Base-by-base conservation (phyloP, 2,329 filamentous ascomycete genomes). In the Fusarium udum region DNA sequence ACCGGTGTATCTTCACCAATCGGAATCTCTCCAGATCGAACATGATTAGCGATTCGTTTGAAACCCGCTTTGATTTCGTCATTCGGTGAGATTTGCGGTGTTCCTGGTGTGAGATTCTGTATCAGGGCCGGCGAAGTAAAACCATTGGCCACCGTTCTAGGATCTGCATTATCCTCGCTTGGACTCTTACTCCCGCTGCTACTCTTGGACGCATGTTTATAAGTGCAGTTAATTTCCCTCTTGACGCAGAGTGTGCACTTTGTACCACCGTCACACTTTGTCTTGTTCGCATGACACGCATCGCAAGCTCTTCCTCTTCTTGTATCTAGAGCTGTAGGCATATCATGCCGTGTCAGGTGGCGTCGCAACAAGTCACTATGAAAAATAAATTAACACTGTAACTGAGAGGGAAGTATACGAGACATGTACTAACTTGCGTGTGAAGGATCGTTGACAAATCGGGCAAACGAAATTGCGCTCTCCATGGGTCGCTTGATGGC, bases 201-300 rank as follows among this genome's bases (percentile, higher is more conserved):
- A 13, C 61, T 69, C 8, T 74, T 67, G 1, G 67, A 64, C 3
- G 66, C 68, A 9, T 80, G 77, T 20, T 78, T 76, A 45, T 83
- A 85, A 0, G 79, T 81, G 65, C 84, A 86, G 22, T 71, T 69
- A 24, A 84, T 79, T 4, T 79, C 79, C 62, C 82, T 79, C 69
- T 84, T 85, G 9, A 72, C 69, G 51, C 84, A 86, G 5, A 83
- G 80, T 2, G 80, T 79, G 49, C 84, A 86, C 31, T 78, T 79
- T 4, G 74, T 62, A 18, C 82, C 81, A 4, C 84, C 84, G 64
- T 84, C 81, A 56, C 84, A 86, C 66, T 84, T 85, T 4, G 82
- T 84, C 75, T 86, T 86, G 66, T 82, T 84, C n/a, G 80, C 76
- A 53, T 84, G 84, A 34, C 84, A 86, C 12, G 82, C 78, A 69